Evolutionary conservation across 2,329 filamentous ascomycete species (phyloP).

Genomic region (Aspergillus quadricinctus): DNA sequence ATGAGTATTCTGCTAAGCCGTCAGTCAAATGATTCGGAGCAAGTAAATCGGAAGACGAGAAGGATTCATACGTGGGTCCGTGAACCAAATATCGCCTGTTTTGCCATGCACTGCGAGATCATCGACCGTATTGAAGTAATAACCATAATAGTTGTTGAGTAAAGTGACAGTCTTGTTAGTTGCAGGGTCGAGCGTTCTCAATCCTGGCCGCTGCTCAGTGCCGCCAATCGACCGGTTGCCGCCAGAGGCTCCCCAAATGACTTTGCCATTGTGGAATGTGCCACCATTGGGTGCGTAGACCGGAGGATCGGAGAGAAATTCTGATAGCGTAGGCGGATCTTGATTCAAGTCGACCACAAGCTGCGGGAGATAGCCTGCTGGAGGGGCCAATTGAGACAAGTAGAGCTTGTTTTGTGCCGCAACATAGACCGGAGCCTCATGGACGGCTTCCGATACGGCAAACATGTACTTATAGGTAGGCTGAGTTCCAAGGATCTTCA

Average conservation of each 20-base stretch:
- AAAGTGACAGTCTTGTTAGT: constrained; percentile 41
- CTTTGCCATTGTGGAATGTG: constrained; percentile 36
- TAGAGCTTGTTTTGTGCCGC: constrained; percentile 39
- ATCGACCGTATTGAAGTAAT: constrained; percentile 16
- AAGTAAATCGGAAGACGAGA: constrained; percentile 25
- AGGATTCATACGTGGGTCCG: constrained; percentile 37
- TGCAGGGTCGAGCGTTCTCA: constrained; percentile 43
- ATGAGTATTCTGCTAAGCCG: constrained; percentile 27
- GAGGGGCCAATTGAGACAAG: constrained; percentile 35
- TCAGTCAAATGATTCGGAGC: neutral
- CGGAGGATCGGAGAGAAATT: constrained; percentile 39
- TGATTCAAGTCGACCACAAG: constrained; percentile 42
- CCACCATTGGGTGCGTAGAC: constrained; percentile 44
- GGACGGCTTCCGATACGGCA: constrained; percentile 33
- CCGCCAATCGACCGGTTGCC: constrained; percentile 35
- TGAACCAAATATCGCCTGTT: constrained; percentile 49
- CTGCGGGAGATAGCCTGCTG: constrained; percentile 35
- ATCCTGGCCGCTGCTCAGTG: constrained; percentile 36
- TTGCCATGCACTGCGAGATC: constrained; percentile 33
- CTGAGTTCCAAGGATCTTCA: constrained; percentile 33
- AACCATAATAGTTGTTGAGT: constrained; percentile 46
- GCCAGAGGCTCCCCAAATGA: constrained; percentile 39
- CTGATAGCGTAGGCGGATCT: constrained; percentile 36
- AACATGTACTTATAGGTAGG: constrained; percentile 39
- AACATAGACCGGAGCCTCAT: constrained; percentile 43